Conservation (phyloP, 805 yeast genomes). For the Candida silvatica region DNA sequence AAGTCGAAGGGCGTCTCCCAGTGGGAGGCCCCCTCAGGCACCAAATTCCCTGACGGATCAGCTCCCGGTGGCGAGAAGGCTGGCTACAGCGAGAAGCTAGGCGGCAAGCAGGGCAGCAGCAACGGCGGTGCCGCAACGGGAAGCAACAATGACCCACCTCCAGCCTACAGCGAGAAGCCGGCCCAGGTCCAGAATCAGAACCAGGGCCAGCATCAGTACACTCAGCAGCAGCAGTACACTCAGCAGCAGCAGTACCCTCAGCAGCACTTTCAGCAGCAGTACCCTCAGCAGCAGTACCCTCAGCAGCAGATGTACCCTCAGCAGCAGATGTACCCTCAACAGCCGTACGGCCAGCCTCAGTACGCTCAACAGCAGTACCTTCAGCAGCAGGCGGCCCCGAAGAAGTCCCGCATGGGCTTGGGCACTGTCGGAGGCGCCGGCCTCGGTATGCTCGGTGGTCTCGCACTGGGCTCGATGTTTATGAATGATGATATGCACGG, state of each 20-base stretch:
- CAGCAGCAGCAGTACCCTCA: constrained; percentile 4
- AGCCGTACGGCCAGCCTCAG: constrained; percentile 8
- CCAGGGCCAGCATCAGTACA: constrained; percentile 5
- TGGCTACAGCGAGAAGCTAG: too few species aligned
- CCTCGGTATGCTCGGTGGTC: constrained; percentile 13
- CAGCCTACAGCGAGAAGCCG: too few species aligned
- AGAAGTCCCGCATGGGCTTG: constrained; percentile 2
- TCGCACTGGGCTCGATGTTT: constrained; percentile 1
- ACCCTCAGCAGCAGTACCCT: constrained; percentile 5
- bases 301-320: constrained; percentile 3
- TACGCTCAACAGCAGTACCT: constrained; percentile 8
- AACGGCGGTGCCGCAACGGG: too few species aligned
- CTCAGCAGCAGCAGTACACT: constrained; percentile 8
- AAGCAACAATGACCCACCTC: too few species aligned
- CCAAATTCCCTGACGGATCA: constrained; percentile 32
- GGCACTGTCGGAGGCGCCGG: constrained; percentile 25
- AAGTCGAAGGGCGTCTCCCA: constrained; percentile 66
- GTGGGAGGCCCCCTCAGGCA: constrained; percentile 79
- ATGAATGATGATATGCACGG: too few species aligned
- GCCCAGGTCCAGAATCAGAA: too few species aligned
- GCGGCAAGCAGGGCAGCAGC: neutral
- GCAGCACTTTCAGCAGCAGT: constrained; percentile 4
- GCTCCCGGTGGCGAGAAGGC: too few species aligned
- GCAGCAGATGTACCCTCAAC: constrained; percentile 3
- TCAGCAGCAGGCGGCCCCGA: constrained; percentile 1